Percentiles rank a stretch among this genome's conserved stretches.
Evolutionary conservation across 2,329 filamentous ascomycete genomes (phyloP).

Genomic region (Microdochium trichocladiopsis): DNA sequence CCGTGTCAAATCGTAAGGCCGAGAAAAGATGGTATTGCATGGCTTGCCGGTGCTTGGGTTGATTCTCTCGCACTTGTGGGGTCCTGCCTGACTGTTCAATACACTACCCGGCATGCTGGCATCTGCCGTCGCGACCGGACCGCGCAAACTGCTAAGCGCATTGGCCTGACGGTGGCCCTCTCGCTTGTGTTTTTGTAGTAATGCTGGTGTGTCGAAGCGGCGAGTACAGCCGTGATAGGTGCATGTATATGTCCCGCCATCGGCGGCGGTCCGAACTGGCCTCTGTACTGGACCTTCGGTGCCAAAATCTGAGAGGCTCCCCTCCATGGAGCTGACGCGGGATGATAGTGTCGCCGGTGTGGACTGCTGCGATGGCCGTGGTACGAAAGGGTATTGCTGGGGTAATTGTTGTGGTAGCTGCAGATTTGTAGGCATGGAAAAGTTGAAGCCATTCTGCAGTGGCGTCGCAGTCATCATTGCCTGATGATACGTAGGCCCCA

Average conservation of each 20-base stretch:
- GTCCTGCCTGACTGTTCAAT: constrained; percentile 83
- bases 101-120: constrained; percentile 41
- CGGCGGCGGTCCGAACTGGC: constrained; percentile 60
- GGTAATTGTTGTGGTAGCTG: constrained; percentile 37
- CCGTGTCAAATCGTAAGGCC: constrained; percentile 91
- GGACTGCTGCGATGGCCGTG: constrained; percentile 25
- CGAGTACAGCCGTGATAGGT: constrained; percentile 87
- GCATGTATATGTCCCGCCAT: constrained; percentile 89
- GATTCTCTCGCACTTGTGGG: constrained; percentile 86
- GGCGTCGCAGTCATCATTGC: constrained; percentile 19
- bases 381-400: constrained; percentile 23
- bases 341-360: constrained; percentile 31
- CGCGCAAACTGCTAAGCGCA: constrained; percentile 31
- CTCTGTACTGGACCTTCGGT: constrained; percentile 31
- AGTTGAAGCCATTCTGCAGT: constrained; percentile 19
- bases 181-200: constrained; percentile 91
- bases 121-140: constrained; percentile 12
- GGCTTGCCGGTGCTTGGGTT: constrained; percentile 94
- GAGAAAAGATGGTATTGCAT: constrained; percentile 88
- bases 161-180: constrained; percentile 81
- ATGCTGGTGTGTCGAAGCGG: constrained; percentile 79
- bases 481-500: constrained; percentile 5
- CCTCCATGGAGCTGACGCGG: constrained; percentile 35
- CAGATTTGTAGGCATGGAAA: constrained; percentile 29
- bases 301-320: constrained; percentile 21